Evolutionary conservation across 2,329 filamentous ascomycete species (phyloP).

Genomic region (Leptoxyphium fumago): DNA sequence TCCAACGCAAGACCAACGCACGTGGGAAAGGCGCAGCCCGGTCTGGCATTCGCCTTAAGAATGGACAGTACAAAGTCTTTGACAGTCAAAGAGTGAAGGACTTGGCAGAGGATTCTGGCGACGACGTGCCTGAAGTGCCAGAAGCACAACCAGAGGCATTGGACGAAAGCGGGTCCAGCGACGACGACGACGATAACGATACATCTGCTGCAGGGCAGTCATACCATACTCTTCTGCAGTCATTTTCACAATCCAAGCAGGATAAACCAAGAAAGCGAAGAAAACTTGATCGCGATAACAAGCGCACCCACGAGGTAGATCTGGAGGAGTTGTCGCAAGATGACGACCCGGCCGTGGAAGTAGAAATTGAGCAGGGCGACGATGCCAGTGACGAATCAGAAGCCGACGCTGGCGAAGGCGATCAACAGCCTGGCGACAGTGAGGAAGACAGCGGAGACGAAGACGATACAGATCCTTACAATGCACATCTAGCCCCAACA

Average conservation of each 20-base stretch:
- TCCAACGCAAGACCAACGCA: not conserved
- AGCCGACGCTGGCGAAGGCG: constrained; percentile 26
- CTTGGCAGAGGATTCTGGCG: constrained; percentile 15
- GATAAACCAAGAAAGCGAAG: constrained; percentile 32
- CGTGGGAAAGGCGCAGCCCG: constrained; percentile 6
- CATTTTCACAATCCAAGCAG: constrained; percentile 31
- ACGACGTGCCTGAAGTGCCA: constrained; percentile 1
- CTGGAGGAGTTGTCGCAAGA: constrained; percentile 19
- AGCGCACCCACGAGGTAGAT: not conserved
- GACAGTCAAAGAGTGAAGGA: constrained; percentile 21
- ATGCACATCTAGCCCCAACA: constrained; percentile 59
- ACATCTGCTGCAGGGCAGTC: constrained; percentile 12
- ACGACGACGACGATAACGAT: constrained; percentile 18
- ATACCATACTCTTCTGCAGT: constrained; percentile 43
- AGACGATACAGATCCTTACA: constrained; percentile 52
- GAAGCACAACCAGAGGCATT: constrained; percentile 7
- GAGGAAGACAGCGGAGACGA: constrained; percentile 10
- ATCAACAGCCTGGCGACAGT: constrained; percentile 2
- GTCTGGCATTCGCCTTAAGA: constrained; percentile 18
- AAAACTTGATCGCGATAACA: constrained; percentile 27
- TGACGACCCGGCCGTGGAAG: constrained; percentile 26
- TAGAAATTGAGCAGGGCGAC: constrained; percentile 11
- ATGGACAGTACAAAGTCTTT: constrained; percentile 18
- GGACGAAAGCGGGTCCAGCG: constrained; percentile 8
- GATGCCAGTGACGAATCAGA: constrained; percentile 29